phyloP scores from a whole-genome alignment of 176 grass and related monocot species.

The Eleusine coracana region DNA sequence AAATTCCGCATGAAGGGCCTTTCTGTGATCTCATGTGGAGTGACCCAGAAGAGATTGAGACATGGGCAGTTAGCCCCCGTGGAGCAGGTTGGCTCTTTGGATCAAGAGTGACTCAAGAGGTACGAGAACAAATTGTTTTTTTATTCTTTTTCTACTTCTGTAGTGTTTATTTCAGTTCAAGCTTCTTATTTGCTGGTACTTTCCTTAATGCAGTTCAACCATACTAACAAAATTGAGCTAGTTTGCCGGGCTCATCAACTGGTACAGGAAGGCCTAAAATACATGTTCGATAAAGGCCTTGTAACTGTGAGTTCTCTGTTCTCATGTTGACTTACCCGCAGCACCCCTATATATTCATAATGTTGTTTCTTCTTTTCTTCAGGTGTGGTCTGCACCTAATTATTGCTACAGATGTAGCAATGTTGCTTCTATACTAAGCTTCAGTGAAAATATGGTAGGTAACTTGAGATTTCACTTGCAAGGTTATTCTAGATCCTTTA shows the following conservation, averaged over 20 bases:
- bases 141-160: background rate
- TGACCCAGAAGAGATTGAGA: slow-evolving; percentile 80
- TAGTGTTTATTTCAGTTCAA: slow-evolving; percentile 8
- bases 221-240: slow-evolving; percentile 57
- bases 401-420: slow-evolving; percentile 96
- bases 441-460: slow-evolving; percentile 82
- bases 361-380: slow-evolving; percentile 32
- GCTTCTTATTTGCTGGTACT: background rate
- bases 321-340: background rate
- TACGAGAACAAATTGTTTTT: slow-evolving; percentile 21
- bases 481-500: slow-evolving; percentile 28
- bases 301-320: slow-evolving; percentile 73
- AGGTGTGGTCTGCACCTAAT: slow-evolving; percentile 95
- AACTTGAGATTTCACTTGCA: background rate
- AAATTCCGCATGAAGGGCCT: slow-evolving; percentile 80
- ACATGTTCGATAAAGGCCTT: slow-evolving; percentile 96
- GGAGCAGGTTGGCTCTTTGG: slow-evolving; percentile 90
- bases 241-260: slow-evolving; percentile 78
- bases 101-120: slow-evolving; percentile 72
- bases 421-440: slow-evolving; percentile 94
- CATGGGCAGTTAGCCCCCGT: slow-evolving; percentile 78
- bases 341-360: background rate
- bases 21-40: slow-evolving; percentile 95
- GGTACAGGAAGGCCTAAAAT: slow-evolving; percentile 91
- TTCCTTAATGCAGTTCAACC: slow-evolving; percentile 69